Evolutionary conservation across 176 grass and related monocot genomes (phyloP).

Genomic region (Melocanna baccifera): DNA sequence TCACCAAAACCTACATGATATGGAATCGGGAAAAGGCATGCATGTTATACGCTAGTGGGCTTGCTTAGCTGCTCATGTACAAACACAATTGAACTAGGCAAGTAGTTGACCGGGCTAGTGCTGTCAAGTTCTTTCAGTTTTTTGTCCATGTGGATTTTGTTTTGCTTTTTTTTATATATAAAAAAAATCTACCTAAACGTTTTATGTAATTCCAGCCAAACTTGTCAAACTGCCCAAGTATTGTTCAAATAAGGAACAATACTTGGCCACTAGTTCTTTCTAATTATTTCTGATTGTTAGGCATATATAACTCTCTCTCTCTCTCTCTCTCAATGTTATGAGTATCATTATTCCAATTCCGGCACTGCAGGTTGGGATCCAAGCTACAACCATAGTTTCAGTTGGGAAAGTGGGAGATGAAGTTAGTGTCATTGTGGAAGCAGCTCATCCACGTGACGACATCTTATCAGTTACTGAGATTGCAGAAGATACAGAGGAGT

Average conservation of each 20-base stretch:
- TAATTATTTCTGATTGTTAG: background rate
- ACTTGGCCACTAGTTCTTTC: background rate
- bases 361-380: slow-evolving; percentile 66
- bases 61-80: background rate
- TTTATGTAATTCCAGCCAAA: background rate
- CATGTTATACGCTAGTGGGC: background rate
- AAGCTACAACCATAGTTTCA: slow-evolving; percentile 56
- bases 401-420: slow-evolving; percentile 64
- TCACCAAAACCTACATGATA: slow-evolving; percentile 5
- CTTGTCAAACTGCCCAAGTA: background rate
- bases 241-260: background rate
- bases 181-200: background rate
- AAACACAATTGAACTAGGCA: background rate
- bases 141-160: background rate
- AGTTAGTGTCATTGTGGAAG: slow-evolving; percentile 47
- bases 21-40: background rate
- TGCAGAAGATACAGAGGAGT: slow-evolving; percentile 53
- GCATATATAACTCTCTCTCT: background rate
- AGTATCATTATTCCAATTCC: slow-evolving; percentile 3
- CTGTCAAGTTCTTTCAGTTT: background rate
- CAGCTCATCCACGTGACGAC: slow-evolving; percentile 77
- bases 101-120: background rate
- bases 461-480: slow-evolving; percentile 68
- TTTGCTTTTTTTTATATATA: background rate
- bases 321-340: background rate